A percentile compares a stretch with the other conserved stretches of the same genome.
These are phyloP conservation scores for Paraglomus occultum DNA, from an alignment of 192 early-diverging fungal genomes.

Conservation along the genomic window DNA sequence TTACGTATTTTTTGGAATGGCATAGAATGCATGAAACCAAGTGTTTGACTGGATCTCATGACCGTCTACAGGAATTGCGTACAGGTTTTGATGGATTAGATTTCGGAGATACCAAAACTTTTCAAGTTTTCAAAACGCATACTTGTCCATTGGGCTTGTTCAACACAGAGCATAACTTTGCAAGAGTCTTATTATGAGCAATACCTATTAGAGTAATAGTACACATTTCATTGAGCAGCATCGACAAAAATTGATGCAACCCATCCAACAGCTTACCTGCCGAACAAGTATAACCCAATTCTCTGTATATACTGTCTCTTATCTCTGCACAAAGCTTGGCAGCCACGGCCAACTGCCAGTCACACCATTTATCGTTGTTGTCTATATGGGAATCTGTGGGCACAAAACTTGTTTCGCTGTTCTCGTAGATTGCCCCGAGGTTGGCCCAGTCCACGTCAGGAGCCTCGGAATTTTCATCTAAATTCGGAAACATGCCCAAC, in stretches of 20 bases:
- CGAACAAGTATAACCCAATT: slow-evolving; percentile 79
- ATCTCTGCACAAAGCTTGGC: slow-evolving; percentile 68
- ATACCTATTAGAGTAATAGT: slow-evolving; percentile 52
- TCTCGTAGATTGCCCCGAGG: no score
- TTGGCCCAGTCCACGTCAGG: no score
- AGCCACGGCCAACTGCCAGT: slow-evolving; percentile 74
- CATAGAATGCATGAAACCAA: slow-evolving; percentile 58
- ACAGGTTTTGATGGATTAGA: neutral
- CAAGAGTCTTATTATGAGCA: slow-evolving; percentile 81
- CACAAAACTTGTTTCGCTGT: no score
- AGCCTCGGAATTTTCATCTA: no score
- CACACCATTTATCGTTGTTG: slow-evolving; percentile 52
- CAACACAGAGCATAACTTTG: slow-evolving; percentile 80
- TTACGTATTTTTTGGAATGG: slow-evolving; percentile 79
- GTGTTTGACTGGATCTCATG: slow-evolving; percentile 54
- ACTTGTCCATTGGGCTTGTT: slow-evolving; percentile 87
- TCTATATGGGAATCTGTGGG: neutral
- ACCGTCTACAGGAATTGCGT: slow-evolving; percentile 55
- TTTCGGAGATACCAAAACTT: neutral
- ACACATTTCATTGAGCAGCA: slow-evolving; percentile 10
- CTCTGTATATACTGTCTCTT: slow-evolving; percentile 57
- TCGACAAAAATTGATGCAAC: neutral
- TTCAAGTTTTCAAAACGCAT: slow-evolving; percentile 7
- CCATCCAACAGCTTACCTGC: slow-evolving; percentile 45
- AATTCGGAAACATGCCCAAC: slow-evolving; percentile 42